phyloP scores from a whole-genome alignment of 768 basidiomycete species.

The Amanita brunnescens region DNA sequence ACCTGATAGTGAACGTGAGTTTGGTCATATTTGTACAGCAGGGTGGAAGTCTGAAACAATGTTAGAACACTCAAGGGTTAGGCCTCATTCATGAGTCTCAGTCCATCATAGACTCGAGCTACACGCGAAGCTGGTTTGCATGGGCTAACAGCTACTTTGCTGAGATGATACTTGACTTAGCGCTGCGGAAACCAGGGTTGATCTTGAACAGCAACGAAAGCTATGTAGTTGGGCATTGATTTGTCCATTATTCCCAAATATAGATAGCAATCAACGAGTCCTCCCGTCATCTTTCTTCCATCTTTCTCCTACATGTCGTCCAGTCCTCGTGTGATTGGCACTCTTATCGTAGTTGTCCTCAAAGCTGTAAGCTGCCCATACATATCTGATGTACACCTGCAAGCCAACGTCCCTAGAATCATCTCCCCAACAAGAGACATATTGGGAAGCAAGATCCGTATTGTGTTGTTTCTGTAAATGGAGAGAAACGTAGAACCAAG shows the following conservation, averaged over 20 bases:
- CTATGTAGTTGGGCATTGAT: slow-evolving; percentile 41
- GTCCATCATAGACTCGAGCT: slow-evolving; percentile 49
- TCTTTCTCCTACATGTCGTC: slow-evolving; percentile 38
- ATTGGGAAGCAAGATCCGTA: slow-evolving; percentile 98
- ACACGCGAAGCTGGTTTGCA: slow-evolving; percentile 73
- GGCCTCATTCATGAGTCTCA: slow-evolving; percentile 76
- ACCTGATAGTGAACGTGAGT: slow-evolving; percentile 61
- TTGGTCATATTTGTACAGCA: not conserved
- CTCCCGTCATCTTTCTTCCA: slow-evolving; percentile 1
- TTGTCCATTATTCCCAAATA: slow-evolving; percentile 5
- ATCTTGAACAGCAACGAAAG: slow-evolving; percentile 48
- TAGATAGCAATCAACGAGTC: slow-evolving; percentile 5
- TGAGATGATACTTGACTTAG: slow-evolving; percentile 74
- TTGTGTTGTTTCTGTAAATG: slow-evolving; percentile 70
- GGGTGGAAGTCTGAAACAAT: slow-evolving; percentile 1
- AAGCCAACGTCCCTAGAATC: slow-evolving; percentile 43
- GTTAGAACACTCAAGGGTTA: slow-evolving; percentile 61
- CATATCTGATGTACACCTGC: slow-evolving; percentile 14
- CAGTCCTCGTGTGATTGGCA: slow-evolving; percentile 74
- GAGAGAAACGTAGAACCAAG: slow-evolving; percentile 81
- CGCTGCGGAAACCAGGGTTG: slow-evolving; percentile 61
- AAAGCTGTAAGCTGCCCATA: slow-evolving; percentile 66
- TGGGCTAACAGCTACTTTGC: slow-evolving; percentile 83
- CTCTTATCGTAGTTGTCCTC: slow-evolving; percentile 86
- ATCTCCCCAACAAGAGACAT: slow-evolving; percentile 84